Evolutionary conservation across 805 yeast genomes (phyloP), one percentile per base, ranked within the genome.

Genomic region (Lipomyces yamanashiensis): DNA sequence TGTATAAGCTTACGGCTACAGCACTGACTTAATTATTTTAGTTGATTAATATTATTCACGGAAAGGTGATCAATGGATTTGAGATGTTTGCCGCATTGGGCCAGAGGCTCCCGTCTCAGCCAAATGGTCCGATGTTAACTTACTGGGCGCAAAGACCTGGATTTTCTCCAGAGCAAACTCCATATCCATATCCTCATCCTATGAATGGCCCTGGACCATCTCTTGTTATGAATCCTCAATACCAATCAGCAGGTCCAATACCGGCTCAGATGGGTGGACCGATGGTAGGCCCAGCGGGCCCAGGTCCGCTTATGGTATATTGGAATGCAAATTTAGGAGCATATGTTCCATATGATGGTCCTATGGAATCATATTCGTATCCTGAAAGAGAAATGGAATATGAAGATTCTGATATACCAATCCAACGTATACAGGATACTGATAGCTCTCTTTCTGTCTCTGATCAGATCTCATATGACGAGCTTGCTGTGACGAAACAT

Each of bases 111-210:
- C 44, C 39, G 12, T 44, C 28, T 7, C 37, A 7, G 3, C 17
- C 8, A 17, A 23, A 34, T 41, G 45, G 12, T 8, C 57, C 36
- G 12, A 48, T 48, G 15, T 13, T 13, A 9, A 41, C 49, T 47
- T 58, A 51, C n/a, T 58, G 61, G 56, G 13, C 56, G 23, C 61
- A 50, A 13, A 54, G 51, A 9, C 52, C 61, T 8, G 51, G 45
- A 21, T 19, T 28, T 8, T 34, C 23, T 40, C 51, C 56, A 13
- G 52, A 41, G 34, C 56, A 17, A 21, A 15, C 43, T 39, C 55
- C 55, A 21, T 52, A 37, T 13, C 47, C 47, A 19, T 28, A 28
- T 28, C 52, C 52, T 8, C 37, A 23, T 13, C 40, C 28, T 1
- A 36, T 39, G 12, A 15, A 15, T 39, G 45, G 28, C 17, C 13